Evolutionary conservation across 768 basidiomycete genomes (phyloP), one percentile per base, ranked within the genome.

Genomic region (Kwoniella sp.): DNA sequence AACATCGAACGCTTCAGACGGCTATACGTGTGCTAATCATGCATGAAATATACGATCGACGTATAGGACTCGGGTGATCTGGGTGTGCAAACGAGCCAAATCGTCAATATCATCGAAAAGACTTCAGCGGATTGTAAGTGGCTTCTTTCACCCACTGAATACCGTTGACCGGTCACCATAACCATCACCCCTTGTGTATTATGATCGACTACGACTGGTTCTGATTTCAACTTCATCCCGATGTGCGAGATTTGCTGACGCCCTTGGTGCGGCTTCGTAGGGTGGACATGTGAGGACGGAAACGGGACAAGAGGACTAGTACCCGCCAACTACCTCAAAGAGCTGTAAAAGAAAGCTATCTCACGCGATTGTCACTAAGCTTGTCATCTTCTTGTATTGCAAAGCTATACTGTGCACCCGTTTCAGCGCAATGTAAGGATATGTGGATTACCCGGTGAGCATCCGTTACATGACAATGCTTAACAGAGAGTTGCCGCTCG

Each of bases 241-340:
- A n/a, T n/a, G n/a, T n/a, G n/a, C n/a, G 13, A 33, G 33, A 33
- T 5, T 33, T 13, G 13, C 33, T 33, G 33, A 33, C 33, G 13
- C 33, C 5, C 33, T 13, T 13, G 25, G 44, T 21, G 8, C 13
- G 17, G 22, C 24, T 9, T 19, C 36, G 24, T 58, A 77, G 75
- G 75, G 75, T 77, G 75, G 75, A 77, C 71, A 46, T 77, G 75
- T 46, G 73, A 77, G 47, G 73, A 77, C 52, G 69, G 73, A 2
- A 74, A 69, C 44, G 72, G 75, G 6, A 40, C 58, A 26, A 64
- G 68, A 33, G 75, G 75, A 22, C 52, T 77, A 17, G 73, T 77
- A 9, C 75, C 75, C 3, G 64, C 72, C 5, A 69, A 55, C 9
- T 77, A 77, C 62, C 64, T 77, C 5, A 70, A 74, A 50, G 72